Base-by-base conservation (phyloP, 148 eudicot species). In the Drosera capensis region DNA sequence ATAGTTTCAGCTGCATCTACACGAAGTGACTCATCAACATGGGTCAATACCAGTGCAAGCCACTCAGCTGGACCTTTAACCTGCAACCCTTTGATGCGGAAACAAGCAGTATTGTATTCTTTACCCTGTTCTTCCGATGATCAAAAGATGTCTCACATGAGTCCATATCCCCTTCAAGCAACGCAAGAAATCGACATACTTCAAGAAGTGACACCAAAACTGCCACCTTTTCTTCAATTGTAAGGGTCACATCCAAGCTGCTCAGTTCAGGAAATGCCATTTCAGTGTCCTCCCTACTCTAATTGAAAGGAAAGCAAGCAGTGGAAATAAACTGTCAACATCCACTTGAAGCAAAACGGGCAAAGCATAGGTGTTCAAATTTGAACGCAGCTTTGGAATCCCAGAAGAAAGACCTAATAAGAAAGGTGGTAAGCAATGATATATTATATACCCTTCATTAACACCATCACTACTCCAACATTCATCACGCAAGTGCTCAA, bases 81-180 rank as follows among this genome's bases (percentile, higher is more conserved):
- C 31, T 60, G 71, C 55, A 78, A 58, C 24, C 87, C 87, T 66
- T 84, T 90, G 25, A 90, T 54, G 40, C 52, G 46, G 40, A 90
- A 66, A 57, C 70, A 53, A 58, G 87, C 85, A 47, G 61, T 52
- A 57, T 67, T 60, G 47, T 45, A 45, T 57, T 55, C 52, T 13
- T 49, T 23, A 14, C 21, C 43, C 45, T 25, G 43, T 25, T 30
- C 67, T 55, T 71, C 67, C 28, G 48, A 28, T 24, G 76, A 48
- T 40, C 37, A 23, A 49, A 36, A 25, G 56, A 48, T 47, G 45
- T 56, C 36, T 70, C 59, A 56, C 46, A 58, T 71, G 81, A 84
- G 55, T 80, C 95, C 61, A 90, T 77, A 54, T 84, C 99, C 49
- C 99, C 99, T 67, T 78, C 95, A 46, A 90, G 63, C 51, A 90